Evolutionary conservation across 768 basidiomycete species (phyloP).

Genomic region (Leccinum barrowsii): DNA sequence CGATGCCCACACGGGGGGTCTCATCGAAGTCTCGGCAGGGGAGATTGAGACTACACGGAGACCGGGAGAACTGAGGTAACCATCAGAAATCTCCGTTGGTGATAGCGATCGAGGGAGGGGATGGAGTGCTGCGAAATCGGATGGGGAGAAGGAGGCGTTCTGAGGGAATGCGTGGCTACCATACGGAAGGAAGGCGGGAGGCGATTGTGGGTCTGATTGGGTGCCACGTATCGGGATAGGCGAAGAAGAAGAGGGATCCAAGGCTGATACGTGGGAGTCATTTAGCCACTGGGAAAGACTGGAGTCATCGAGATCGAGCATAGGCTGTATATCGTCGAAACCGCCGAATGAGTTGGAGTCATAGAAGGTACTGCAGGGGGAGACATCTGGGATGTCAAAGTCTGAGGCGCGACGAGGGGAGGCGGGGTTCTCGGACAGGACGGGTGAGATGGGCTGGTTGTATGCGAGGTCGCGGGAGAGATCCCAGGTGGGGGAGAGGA

Average conservation of each 20-base stretch:
- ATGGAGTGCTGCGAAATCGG: constrained; percentile 57
- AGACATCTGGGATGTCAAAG: constrained; percentile 40
- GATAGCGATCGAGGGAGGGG: constrained; percentile 62
- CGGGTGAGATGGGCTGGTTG: constrained; percentile 40
- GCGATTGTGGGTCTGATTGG: constrained; percentile 38
- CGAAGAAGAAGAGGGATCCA: constrained; percentile 42
- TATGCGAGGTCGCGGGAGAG: constrained; percentile 32
- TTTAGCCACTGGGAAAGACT: constrained; percentile 59
- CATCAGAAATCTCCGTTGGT: constrained; percentile 52
- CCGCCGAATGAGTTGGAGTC: constrained; percentile 30
- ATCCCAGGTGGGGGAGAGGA: constrained; percentile 30
- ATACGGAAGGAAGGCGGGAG: constrained; percentile 48
- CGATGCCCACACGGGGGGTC: constrained; percentile 61
- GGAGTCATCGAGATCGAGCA: constrained; percentile 41
- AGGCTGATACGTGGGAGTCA: constrained; percentile 46
- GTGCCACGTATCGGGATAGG: constrained; percentile 63
- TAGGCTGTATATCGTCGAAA: constrained; percentile 31
- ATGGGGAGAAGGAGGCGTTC: constrained; percentile 54
- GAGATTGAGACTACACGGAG: constrained; percentile 55
- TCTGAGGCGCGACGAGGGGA: constrained; percentile 40
- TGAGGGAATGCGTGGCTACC: constrained; percentile 46
- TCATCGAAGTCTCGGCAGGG: constrained; percentile 56
- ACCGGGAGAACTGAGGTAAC: constrained; percentile 37
- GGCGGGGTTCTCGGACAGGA: constrained; percentile 36
- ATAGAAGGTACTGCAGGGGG: constrained; percentile 35